Evolutionary conservation across 768 basidiomycete genomes (phyloP).

Genomic region (Kwoniella europaea): DNA sequence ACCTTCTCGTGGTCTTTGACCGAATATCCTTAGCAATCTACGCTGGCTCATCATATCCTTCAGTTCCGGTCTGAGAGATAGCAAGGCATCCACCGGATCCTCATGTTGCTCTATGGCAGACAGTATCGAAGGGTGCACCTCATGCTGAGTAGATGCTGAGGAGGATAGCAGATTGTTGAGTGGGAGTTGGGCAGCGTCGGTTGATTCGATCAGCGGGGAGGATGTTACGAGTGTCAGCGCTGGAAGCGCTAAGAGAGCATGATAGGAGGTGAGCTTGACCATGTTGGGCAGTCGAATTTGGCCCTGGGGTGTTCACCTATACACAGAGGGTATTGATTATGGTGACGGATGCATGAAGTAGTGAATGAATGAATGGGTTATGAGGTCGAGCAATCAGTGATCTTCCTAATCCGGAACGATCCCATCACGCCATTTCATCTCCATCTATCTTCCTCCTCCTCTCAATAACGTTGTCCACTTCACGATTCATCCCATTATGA

Average conservation of each 20-base stretch:
- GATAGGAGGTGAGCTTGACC: not conserved
- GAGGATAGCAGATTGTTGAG: conserved; percentile 16
- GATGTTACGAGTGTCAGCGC: not conserved
- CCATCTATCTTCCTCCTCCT: too few species aligned
- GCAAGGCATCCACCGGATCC: conserved; percentile 34
- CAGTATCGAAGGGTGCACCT: conserved; percentile 18
- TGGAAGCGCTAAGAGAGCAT: not conserved
- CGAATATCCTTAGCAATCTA: conserved; percentile 29
- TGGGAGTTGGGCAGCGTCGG: conserved; percentile 4
- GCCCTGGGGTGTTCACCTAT: not conserved
- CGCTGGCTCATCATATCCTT: conserved; percentile 24
- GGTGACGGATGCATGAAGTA: not conserved
- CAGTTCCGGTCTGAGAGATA: conserved; percentile 23
- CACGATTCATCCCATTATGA: too few species aligned
- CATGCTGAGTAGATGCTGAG: not conserved
- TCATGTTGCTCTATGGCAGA: conserved; percentile 13
- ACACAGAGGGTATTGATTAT: not conserved
- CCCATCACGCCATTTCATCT: not conserved
- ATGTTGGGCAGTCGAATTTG: not conserved
- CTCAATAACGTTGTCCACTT: too few species aligned
- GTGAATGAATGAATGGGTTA: not conserved
- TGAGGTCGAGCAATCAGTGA: not conserved
- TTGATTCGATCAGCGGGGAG: conserved; percentile 1
- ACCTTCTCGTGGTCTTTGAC: conserved; percentile 7
- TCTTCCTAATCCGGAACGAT: not conserved